A percentile compares a stretch with the other conserved stretches of the same genome.
Conservation (phyloP, 2,329 filamentous ascomycete genomes). For the Phoma sp. region DNA sequence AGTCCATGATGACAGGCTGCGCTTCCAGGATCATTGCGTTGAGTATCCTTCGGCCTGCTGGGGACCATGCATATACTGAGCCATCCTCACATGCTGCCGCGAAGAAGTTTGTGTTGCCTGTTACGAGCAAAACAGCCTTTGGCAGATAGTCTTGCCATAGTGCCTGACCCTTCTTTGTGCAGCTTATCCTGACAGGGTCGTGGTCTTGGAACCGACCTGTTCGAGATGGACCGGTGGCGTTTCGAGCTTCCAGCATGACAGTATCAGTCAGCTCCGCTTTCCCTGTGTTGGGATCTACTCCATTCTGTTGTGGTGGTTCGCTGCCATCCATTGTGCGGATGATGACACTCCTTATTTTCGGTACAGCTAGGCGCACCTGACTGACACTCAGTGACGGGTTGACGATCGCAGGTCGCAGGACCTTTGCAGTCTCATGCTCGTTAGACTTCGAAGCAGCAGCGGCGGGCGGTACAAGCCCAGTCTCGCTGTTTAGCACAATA, state of each 20-base stretch:
- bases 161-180: constrained; percentile 79
- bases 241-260: constrained; percentile 86
- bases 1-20: constrained; percentile 93
- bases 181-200: constrained; percentile 84
- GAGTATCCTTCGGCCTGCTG: constrained; percentile 83
- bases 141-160: constrained; percentile 96
- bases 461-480: constrained; percentile 80
- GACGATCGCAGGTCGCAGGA: constrained; percentile 84
- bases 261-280: constrained; percentile 63
- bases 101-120: constrained; percentile 91
- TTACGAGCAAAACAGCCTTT: constrained; percentile 84
- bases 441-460: constrained; percentile 54
- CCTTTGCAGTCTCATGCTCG: constrained; percentile 70
- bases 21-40: constrained; percentile 88
- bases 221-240: constrained; percentile 69
- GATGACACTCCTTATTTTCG: constrained; percentile 83
- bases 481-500: constrained; percentile 77
- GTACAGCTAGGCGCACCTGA: constrained; percentile 85
- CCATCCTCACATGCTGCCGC: constrained; percentile 93
- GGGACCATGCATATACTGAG: constrained; percentile 88
- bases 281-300: constrained; percentile 55
- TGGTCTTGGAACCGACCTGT: constrained; percentile 69
- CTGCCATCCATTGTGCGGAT: constrained; percentile 79
- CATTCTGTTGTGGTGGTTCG: constrained; percentile 53
- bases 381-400: constrained; percentile 83